Evolutionary conservation across 768 basidiomycete genomes (phyloP), one percentile per base, ranked within the genome.

Genomic region (Boletellus emodensis): DNA sequence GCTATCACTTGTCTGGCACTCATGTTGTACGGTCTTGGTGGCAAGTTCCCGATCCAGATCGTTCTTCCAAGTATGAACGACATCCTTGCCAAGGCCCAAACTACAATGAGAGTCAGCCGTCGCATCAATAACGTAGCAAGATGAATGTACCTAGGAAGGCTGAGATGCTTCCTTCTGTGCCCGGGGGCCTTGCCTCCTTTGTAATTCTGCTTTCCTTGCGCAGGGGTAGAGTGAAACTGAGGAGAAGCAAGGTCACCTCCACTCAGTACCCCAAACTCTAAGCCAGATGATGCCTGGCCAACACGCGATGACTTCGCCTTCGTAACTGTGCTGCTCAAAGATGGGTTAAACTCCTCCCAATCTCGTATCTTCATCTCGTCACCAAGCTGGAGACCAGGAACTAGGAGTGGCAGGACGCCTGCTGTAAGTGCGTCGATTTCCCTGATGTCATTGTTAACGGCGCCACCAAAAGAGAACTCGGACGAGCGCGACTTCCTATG

Each of bases 391-490:
- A 87, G 70, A 4, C 84, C 85, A 10, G 84, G 84, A 40, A 87
- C 76, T 30, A 87, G 77, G 26, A 85, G 67, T 12, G 85, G 85
- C 3, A 87, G 72, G 18, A 87, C 73, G 26, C 81, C 81, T 14
- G 85, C 85, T 8, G 84, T 84, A 46, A 88, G 73, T 14, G 80
- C 82, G 52, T 87, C 85, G 48, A 87, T 85, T 68, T 85, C 83
- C 53, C 79, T 80, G 55, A 82, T 70, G 51, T 71, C 61, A 28
- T 64, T 63, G 53, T 77, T 74, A 44, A 77, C 78, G 28, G 81
- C 74, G 10, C 77, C 70, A 15, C 77, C 75, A 52, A 87, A 83
- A 4, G 81, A 82, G 59, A 81, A 83, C 20, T 80, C 82, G 37
- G 82, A 83, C 0, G 82, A 84, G 54, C 78, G 78, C 0, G 82